Evolutionary conservation across 257 asterid genomes (phyloP), one percentile per base, ranked within the genome.

Genomic region (Eustoma russellianum): DNA sequence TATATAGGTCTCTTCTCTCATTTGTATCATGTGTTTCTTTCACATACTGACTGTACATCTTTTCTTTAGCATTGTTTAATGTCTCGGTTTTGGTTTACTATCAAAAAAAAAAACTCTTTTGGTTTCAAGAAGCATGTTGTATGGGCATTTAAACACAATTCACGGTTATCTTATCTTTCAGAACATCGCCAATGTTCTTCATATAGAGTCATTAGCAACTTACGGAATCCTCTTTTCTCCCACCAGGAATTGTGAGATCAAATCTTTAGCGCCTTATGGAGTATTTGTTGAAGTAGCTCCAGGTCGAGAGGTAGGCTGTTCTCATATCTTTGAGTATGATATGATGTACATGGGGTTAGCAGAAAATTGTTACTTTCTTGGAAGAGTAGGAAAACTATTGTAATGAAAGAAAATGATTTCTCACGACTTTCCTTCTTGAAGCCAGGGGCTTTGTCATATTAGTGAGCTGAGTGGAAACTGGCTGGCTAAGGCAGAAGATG

Each of bases 401-500:
- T 11, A 38, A 38, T 38, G 43, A 11, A 7, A 7, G 43, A 11
- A 24, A 24, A 7, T 38, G 43, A 11, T 38, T 38, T 38, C 43
- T 38, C 43, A 38, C 43, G 9, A 38, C 43, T 33, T 47, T 47
- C 38, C 17, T 17, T 55, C 46, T 59, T 24, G 49, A 65, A 59
- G 59, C 61, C 79, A 89, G 95, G 98, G 98, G 62, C 79, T 91
- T 5, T 91, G 96, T 73, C 98, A 91, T 71, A 79, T 91, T 62
- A 91, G 98, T 44, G 98, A 91, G 74, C 58, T 91, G 83, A 91
- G 88, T 71, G 78, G 94, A 50, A 63, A 60, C 77, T 91, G 96
- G 96, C 77, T 91, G 63, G 88, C 92, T 46, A 87, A 87, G 79
- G 81, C 98, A 34, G 96, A 91, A 68, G 98, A 91, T 69, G 98